Base-by-base conservation (phyloP, 345 rosid genomes). In the Populus tremula region DNA sequence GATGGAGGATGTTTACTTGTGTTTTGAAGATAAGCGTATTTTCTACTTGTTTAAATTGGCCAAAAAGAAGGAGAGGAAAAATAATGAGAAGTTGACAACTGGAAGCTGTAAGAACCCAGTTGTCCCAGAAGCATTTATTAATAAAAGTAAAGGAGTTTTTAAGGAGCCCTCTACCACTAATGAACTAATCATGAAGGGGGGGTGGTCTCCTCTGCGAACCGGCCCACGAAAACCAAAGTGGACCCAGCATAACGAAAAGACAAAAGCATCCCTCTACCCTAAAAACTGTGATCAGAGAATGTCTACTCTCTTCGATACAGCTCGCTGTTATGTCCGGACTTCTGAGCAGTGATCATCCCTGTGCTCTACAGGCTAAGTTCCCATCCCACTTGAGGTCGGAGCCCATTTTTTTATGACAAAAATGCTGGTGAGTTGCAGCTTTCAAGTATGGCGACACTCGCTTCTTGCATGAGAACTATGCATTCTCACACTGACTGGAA, bases 171-270 rank as follows among this genome's bases (percentile, higher is more conserved):
- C 75, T 53, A 31, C 66, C 90, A 83, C 70, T 85, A 79, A 87
- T 81, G 90, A 80, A 73, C 84, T 84, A 84, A 87, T 84, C 83
- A 85, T 85, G 82, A 39, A 50, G 5, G 62, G 45, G 79, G 67
- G 70, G 79, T 49, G 79, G 75, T 76, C 68, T 38, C 69, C 72
- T 43, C 77, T 72, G 61, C 69, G 54, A 27, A n/a, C 20, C 66
- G 70, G 75, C 43, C 62, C 36, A 33, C 36, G 5, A 33, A 33
- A 33, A 33, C 36, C n/a, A 17, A 70, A 62, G 64, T 63, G 75
- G 82, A 59, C 71, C 79, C 77, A 39, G 6, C 72, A n/a, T 56
- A 25, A 71, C 56, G 56, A 66, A 21, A 13, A 73, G 39, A n/a
- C 45, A 59, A 20, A 73, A 56, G 50, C 43, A 50, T 54, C 38